Percentiles rank a stretch among this genome's conserved stretches.
Conservation (phyloP, 2,329 filamentous ascomycete species). For the Immersiporthe knoxdaviesiana region DNA sequence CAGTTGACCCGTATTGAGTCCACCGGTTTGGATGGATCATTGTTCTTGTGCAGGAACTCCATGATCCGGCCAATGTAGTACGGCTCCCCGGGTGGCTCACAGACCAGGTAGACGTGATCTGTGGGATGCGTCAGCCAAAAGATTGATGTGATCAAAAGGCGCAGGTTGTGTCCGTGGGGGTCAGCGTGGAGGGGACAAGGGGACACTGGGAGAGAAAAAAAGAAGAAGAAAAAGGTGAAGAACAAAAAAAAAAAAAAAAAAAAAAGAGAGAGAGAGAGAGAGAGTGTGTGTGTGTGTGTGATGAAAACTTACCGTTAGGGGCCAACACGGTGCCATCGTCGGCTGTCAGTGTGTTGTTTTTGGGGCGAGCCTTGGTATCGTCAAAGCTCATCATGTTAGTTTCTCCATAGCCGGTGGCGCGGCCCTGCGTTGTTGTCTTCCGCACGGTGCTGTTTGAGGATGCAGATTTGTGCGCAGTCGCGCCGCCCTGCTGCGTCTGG, state of each 20-base stretch:
- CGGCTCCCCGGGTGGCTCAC: conserved; percentile 94
- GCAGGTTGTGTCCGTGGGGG: background rate
- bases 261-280: background rate
- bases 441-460: conserved; percentile 36
- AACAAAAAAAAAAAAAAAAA: background rate
- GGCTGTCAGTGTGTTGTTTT: conserved; percentile 78
- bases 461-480: conserved; percentile 28
- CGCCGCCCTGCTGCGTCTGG: conserved; percentile 7
- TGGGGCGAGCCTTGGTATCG: conserved; percentile 67
- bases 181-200: background rate
- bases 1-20: conserved; percentile 96
- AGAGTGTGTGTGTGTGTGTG: no score
- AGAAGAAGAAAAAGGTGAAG: conserved; percentile 13
- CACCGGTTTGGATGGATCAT: conserved; percentile 72
- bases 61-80: conserved; percentile 98
- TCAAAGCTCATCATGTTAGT: conserved; percentile 92
- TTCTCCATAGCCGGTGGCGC: conserved; percentile 53
- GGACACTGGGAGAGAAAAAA: background rate
- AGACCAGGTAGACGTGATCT: conserved; percentile 92
- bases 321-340: conserved; percentile 87
- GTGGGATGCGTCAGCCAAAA: conserved; percentile 13
- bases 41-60: conserved; percentile 89
- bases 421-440: conserved; percentile 31
- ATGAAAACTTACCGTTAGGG: conserved; percentile 78
- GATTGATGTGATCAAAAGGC: background rate